phyloP scores from a whole-genome alignment of 306 rosid species.

The Fragaria nilgerrensis region DNA sequence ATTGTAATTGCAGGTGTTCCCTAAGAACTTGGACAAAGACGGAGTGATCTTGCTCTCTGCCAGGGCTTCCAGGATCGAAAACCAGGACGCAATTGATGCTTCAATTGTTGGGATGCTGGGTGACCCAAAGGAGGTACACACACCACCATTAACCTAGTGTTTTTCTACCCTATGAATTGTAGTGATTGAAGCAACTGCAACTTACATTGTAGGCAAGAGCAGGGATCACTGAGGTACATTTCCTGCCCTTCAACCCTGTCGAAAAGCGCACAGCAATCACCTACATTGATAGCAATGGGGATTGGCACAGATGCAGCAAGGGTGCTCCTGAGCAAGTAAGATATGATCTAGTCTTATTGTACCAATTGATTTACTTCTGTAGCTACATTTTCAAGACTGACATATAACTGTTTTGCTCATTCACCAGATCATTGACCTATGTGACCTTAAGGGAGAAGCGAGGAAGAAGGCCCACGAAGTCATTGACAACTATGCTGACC shows the following conservation, averaged over 20 bases:
- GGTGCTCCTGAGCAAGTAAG: slow-evolving; percentile 96
- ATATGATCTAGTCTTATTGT: background rate
- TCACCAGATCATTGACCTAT: slow-evolving; percentile 74
- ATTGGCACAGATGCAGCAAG: slow-evolving; percentile 83
- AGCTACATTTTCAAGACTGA: background rate
- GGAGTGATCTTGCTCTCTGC: slow-evolving; percentile 61
- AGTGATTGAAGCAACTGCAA: background rate
- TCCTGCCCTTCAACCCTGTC: slow-evolving; percentile 90
- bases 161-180: background rate
- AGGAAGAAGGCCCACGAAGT: slow-evolving; percentile 48
- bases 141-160: slow-evolving; percentile 5
- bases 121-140: slow-evolving; percentile 80
- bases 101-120: slow-evolving; percentile 78
- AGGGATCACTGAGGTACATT: slow-evolving; percentile 82
- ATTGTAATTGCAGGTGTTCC: slow-evolving; percentile 53
- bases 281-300: slow-evolving; percentile 53
- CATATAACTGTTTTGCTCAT: slow-evolving; percentile 10
- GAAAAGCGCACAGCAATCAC: slow-evolving; percentile 89
- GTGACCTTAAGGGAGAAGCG: slow-evolving; percentile 56
- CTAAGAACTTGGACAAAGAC: slow-evolving; percentile 44
- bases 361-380: background rate
- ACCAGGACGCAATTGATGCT: slow-evolving; percentile 91
- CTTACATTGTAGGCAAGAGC: slow-evolving; percentile 66
- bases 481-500: slow-evolving; percentile 68
- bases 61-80: slow-evolving; percentile 78